phyloP scores from a whole-genome alignment of 2,329 filamentous ascomycete genomes.

The Cladophialophora yegresii region DNA sequence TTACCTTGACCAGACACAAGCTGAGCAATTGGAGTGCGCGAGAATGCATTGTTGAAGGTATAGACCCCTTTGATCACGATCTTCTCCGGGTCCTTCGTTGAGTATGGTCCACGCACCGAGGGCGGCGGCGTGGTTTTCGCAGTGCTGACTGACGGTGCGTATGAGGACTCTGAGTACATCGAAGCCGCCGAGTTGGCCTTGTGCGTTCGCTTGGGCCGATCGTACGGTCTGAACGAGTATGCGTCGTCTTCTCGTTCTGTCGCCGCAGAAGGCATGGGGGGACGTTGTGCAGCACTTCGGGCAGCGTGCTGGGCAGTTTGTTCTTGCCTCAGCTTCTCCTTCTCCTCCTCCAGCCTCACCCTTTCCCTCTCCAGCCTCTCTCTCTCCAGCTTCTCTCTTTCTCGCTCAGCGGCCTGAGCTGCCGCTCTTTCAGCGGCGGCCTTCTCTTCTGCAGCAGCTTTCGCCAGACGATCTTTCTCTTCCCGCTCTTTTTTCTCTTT shows the following conservation, averaged over 20 bases:
- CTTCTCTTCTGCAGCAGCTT: conserved; percentile 35
- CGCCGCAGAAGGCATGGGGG: conserved; percentile 43
- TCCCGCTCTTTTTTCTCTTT: conserved; percentile 40
- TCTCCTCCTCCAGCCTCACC: conserved; percentile 22
- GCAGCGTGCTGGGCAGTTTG: conserved; percentile 69
- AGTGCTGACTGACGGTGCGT: conserved; percentile 80
- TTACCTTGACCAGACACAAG: conserved; percentile 79
- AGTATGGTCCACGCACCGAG: conserved; percentile 74
- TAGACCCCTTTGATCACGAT: conserved; percentile 94
- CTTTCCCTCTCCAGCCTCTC: conserved; percentile 25
- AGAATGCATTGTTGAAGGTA: conserved; percentile 84
- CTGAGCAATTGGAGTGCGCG: conserved; percentile 86
- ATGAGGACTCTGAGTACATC: conserved; percentile 79
- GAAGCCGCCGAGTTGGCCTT: conserved; percentile 67
- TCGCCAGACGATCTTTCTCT: conserved; percentile 40
- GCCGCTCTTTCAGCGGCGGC: conserved; percentile 37
- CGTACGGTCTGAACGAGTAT: conserved; percentile 76
- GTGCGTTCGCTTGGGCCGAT: conserved; percentile 62
- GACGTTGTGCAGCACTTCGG: conserved; percentile 40
- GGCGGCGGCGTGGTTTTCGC: conserved; percentile 80
- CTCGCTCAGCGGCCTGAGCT: conserved; percentile 34
- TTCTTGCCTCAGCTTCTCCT: conserved; percentile 43
- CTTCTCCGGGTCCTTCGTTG: conserved; percentile 89
- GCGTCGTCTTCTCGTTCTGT: conserved; percentile 59
- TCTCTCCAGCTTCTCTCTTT: conserved; percentile 24